Percentiles rank a stretch among this genome's conserved stretches.
phyloP scores from a whole-genome alignment of 1,284 basidiomycete species.

The Ganoderma sp. region DNA sequence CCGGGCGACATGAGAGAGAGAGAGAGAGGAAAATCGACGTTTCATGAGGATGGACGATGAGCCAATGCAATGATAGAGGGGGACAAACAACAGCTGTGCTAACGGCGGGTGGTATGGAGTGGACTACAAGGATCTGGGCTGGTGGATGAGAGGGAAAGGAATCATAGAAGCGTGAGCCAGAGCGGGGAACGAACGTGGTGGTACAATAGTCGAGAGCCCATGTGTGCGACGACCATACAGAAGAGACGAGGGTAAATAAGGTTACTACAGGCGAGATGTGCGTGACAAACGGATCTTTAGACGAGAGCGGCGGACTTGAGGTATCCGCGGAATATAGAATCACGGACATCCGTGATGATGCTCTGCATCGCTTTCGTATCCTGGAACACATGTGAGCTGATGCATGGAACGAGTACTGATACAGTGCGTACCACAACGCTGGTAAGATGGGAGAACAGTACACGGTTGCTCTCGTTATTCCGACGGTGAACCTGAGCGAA shows the following conservation, averaged over 20 bases:
- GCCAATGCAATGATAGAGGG: constrained; percentile 18
- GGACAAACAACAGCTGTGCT: constrained; percentile 12
- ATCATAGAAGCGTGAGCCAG: constrained; percentile 16
- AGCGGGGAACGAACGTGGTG: constrained; percentile 25
- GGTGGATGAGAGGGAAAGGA: neutral
- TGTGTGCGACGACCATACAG: constrained; percentile 17
- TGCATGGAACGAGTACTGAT: neutral
- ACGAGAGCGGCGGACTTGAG: constrained; percentile 44
- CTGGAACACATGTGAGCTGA: constrained; percentile 42
- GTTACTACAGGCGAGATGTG: constrained; percentile 16
- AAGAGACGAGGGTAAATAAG: constrained; percentile 23
- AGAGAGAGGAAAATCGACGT: neutral
- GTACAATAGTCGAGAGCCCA: constrained; percentile 26
- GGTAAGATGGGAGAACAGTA: constrained; percentile 80
- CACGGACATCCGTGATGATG: constrained; percentile 72
- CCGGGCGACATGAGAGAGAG: constrained; percentile 12
- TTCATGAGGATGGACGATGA: constrained; percentile 12
- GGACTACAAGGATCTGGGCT: neutral
- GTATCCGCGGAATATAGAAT: constrained; percentile 45
- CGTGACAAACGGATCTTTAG: constrained; percentile 22
- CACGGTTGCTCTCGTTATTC: constrained; percentile 78
- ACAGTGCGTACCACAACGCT: constrained; percentile 69
- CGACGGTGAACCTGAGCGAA: constrained; percentile 80
- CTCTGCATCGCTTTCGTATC: constrained; percentile 82
- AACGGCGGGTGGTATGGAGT: neutral